phyloP scores from a whole-genome alignment of 2,329 filamentous ascomycete genomes.

The Cryphonectria japonica region DNA sequence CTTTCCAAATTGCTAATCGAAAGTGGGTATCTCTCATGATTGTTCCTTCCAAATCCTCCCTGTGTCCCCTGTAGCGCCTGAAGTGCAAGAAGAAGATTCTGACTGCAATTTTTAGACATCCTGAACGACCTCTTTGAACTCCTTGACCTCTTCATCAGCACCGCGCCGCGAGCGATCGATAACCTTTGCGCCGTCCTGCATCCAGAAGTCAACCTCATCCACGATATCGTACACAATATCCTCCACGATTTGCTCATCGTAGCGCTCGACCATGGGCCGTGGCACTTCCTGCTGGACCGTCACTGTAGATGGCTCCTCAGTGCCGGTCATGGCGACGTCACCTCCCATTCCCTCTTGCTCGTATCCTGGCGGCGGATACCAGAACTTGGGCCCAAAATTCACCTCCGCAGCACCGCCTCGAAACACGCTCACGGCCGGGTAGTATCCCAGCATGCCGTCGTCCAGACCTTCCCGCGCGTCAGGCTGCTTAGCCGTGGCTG shows the following conservation, averaged over 20 bases:
- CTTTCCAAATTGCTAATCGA: neutral
- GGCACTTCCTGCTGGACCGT: conserved; percentile 37
- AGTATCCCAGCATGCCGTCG: conserved; percentile 94
- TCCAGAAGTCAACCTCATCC: conserved; percentile 91
- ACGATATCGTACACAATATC: conserved; percentile 92
- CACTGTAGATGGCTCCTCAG: conserved; percentile 35
- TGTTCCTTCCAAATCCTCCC: conserved; percentile 5
- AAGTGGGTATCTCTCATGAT: conserved; percentile 24
- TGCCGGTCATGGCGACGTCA: conserved; percentile 54
- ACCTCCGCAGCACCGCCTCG: conserved; percentile 88
- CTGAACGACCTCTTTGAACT: conserved; percentile 69
- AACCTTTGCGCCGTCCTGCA: conserved; percentile 65
- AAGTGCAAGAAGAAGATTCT: conserved; percentile 3
- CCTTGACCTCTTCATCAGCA: conserved; percentile 49
- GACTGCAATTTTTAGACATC: conserved; percentile 51
- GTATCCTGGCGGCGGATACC: conserved; percentile 74
- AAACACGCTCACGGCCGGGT: conserved; percentile 91
- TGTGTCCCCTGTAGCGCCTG: conserved; percentile 8
- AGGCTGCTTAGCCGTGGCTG: conserved; percentile 60
- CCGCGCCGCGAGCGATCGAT: conserved; percentile 48
- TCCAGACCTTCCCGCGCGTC: conserved; percentile 86
- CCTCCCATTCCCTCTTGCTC: conserved; percentile 46
- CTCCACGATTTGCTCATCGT: conserved; percentile 91
- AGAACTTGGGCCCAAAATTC: conserved; percentile 94
- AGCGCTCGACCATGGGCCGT: conserved; percentile 74